phyloP scores from a whole-genome alignment of 1,284 basidiomycete species.

The Pseudozyma sp. region DNA sequence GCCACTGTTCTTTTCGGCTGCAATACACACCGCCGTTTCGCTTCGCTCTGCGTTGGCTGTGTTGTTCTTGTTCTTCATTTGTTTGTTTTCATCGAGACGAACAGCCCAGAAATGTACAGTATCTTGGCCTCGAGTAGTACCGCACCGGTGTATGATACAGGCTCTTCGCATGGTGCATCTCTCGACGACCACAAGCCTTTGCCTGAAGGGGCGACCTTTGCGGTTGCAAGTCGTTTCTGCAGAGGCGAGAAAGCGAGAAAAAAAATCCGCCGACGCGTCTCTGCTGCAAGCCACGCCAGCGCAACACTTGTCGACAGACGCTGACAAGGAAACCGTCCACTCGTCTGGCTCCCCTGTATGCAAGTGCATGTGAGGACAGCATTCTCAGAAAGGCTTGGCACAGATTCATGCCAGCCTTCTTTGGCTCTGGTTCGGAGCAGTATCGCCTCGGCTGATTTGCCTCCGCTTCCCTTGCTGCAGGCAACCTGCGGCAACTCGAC shows the following conservation, averaged over 20 bases:
- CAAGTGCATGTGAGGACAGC: slow-evolving; percentile 13
- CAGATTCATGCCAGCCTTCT: slow-evolving; percentile 21
- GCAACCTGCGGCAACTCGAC: slow-evolving; percentile 18
- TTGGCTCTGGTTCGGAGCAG: background rate
- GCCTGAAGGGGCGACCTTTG: background rate
- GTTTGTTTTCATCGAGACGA: background rate
- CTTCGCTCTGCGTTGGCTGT: background rate
- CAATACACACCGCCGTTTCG: slow-evolving; percentile 1
- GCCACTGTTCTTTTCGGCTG: background rate
- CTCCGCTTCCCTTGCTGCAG: background rate
- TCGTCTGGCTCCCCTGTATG: slow-evolving; percentile 1
- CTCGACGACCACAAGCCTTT: too few species aligned
- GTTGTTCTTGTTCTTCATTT: too few species aligned
- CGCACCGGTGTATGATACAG: background rate
- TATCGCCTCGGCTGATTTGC: background rate
- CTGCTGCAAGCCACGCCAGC: background rate
- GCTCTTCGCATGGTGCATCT: too few species aligned
- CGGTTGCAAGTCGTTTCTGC: background rate
- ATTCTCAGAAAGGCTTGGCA: slow-evolving; percentile 38
- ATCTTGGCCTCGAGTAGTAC: too few species aligned
- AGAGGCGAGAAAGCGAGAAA: background rate
- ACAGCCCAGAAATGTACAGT: too few species aligned
- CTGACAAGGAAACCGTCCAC: background rate
- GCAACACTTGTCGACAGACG: background rate
- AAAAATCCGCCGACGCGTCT: background rate